These are phyloP conservation scores for Neurospora sublineolata DNA, from an alignment of 495 filamentous ascomycete species.

Conservation along the genomic window DNA sequence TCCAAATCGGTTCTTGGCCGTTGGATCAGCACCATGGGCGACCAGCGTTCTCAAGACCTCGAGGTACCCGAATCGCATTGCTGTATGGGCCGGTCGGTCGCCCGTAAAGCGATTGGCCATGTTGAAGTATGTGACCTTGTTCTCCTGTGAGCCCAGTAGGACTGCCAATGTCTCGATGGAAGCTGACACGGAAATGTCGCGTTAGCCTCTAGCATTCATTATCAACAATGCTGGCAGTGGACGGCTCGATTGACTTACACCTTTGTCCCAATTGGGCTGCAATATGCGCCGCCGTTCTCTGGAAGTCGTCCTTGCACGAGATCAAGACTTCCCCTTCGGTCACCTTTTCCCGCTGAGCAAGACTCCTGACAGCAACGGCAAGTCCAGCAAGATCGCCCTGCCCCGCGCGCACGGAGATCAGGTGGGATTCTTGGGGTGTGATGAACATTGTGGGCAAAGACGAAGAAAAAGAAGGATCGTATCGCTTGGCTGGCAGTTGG, in stretches of 20 bases:
- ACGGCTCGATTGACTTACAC: background rate
- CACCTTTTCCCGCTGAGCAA: conserved; percentile 13
- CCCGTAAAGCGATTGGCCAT: conserved; percentile 20
- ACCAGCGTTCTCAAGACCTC: conserved; percentile 14
- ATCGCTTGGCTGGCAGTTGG: background rate
- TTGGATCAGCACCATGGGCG: conserved; percentile 19
- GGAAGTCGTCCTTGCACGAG: conserved; percentile 19
- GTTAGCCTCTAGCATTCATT: background rate
- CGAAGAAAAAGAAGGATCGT: background rate
- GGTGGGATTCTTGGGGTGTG: conserved; percentile 12
- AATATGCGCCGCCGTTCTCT: conserved; percentile 22
- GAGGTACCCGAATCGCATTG: conserved; percentile 19
- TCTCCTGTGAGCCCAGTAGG: conserved; percentile 9
- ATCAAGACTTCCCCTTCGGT: conserved; percentile 14
- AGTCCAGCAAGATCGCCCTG: conserved; percentile 15
- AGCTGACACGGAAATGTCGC: background rate
- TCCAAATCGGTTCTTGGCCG: conserved; percentile 20
- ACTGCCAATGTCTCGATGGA: conserved; percentile 17
- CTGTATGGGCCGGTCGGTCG: conserved; percentile 19
- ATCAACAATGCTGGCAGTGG: too few relatives aligned
- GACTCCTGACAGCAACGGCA: conserved; percentile 2
- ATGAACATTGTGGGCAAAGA: conserved; percentile 12
- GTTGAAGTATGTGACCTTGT: conserved; percentile 15
- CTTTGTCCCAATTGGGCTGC: conserved; percentile 18
- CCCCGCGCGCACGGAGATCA: conserved; percentile 16